Conservation (phyloP, 441 rosid genomes). For the Eutrema salsugineum region DNA sequence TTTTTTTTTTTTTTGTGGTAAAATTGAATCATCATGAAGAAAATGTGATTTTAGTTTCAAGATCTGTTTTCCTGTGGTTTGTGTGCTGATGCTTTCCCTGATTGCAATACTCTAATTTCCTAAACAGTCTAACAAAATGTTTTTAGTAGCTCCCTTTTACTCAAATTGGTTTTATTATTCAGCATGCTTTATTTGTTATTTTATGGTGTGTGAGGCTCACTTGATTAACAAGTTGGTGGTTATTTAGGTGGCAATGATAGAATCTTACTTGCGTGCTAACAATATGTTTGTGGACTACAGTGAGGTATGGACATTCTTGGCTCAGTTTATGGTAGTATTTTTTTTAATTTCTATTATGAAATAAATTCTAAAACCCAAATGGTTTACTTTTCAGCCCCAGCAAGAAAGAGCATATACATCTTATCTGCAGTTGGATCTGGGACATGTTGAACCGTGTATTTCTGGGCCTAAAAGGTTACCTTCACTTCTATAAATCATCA, state of each 20-base stretch:
- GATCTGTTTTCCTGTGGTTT: background rate
- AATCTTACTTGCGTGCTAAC: slow-evolving; percentile 60
- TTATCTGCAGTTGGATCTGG: slow-evolving; percentile 52
- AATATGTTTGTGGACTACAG: slow-evolving; percentile 63
- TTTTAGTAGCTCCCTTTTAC: too few relatives aligned
- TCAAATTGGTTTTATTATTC: slow-evolving; percentile 1
- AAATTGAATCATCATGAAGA: background rate
- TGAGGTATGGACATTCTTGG: slow-evolving; percentile 45
- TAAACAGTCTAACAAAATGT: background rate
- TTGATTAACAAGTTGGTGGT: background rate
- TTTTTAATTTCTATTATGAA: background rate
- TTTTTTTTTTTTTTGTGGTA: background rate
- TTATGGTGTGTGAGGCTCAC: too few relatives aligned
- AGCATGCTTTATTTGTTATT: too few relatives aligned
- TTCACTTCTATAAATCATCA: too few relatives aligned
- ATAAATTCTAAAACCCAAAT: background rate
- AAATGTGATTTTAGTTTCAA: background rate
- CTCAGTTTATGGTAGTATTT: too few relatives aligned
- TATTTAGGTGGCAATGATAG: slow-evolving; percentile 57
- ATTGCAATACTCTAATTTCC: background rate
- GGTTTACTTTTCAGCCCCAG: slow-evolving; percentile 56
- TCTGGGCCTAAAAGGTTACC: slow-evolving; percentile 67
- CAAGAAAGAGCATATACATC: slow-evolving; percentile 54
- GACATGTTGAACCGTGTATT: slow-evolving; percentile 58
- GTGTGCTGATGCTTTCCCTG: too few relatives aligned